Conservation (phyloP, 208 protist genomes). For the Blastocrithidia nonstop region DNA sequence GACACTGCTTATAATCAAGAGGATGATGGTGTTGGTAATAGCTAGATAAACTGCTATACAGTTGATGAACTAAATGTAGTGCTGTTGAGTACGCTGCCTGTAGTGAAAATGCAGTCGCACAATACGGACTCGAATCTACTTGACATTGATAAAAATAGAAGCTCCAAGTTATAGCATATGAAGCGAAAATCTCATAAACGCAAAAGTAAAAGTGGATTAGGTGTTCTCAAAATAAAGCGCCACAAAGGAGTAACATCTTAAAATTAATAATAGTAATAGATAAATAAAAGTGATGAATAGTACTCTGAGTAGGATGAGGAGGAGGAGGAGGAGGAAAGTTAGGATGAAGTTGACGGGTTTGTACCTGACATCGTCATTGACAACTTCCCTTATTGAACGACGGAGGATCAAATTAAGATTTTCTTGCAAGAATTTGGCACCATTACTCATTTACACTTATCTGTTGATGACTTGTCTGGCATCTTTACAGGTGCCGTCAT, state of each 20-base stretch:
- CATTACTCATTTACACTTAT: conserved; percentile 31
- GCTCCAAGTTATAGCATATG: neutral
- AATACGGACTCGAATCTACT: conserved; percentile 4
- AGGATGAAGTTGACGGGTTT: conserved; percentile 15
- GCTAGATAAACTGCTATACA: conserved; percentile 41
- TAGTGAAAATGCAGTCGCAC: neutral
- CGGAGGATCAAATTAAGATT: conserved; percentile 55
- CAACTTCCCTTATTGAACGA: conserved; percentile 70
- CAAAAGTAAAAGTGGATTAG: too few relatives aligned
- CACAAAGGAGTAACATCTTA: too few relatives aligned
- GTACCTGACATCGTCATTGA: conserved; percentile 69
- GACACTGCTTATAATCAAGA: too few relatives aligned
- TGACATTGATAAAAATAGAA: neutral
- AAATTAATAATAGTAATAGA: conserved; percentile 6
- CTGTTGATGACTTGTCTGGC: conserved; percentile 54
- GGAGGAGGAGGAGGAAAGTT: conserved; percentile 5
- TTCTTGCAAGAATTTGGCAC: conserved; percentile 51
- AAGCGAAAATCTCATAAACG: too few relatives aligned
- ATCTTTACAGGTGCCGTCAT: conserved; percentile 65
- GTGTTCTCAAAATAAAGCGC: too few relatives aligned
- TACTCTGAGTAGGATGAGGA: neutral
- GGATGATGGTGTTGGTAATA: too few relatives aligned
- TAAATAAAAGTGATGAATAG: conserved; percentile 5
- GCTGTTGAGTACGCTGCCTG: conserved; percentile 7
- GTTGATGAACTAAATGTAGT: conserved; percentile 30